A percentile compares a stretch with the other conserved stretches of the same genome.
Evolutionary conservation across 371 early-diverging fungal genomes (phyloP).

Genomic region (Mortierella sp.): DNA sequence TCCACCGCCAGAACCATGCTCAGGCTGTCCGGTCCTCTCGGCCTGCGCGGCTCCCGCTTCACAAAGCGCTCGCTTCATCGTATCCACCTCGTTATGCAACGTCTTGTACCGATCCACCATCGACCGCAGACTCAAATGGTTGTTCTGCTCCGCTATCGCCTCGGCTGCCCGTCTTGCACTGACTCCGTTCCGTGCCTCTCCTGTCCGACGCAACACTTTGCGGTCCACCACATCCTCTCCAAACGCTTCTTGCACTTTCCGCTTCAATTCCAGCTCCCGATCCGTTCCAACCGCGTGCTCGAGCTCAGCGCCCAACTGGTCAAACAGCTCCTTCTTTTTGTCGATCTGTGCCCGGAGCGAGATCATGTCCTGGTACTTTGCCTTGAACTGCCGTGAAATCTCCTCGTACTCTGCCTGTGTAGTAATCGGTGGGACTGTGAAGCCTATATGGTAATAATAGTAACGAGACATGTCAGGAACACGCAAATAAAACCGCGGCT

Average conservation of each 20-base stretch:
- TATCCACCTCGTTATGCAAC: conserved; percentile 43
- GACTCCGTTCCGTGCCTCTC: conserved; percentile 39
- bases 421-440: conserved; percentile 44
- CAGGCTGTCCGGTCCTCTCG: conserved; percentile 14
- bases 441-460: conserved; percentile 3
- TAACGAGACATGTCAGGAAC: background rate
- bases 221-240: conserved; percentile 49
- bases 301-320: conserved; percentile 32
- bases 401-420: conserved; percentile 47
- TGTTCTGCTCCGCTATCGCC: conserved; percentile 32
- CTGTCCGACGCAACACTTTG: conserved; percentile 36
- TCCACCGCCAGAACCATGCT: conserved; percentile 15
- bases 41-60: conserved; percentile 40
- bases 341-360: conserved; percentile 29
- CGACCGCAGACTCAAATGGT: conserved; percentile 34
- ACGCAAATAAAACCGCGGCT: background rate
- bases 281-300: conserved; percentile 46
- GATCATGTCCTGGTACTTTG: conserved; percentile 46
- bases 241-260: conserved; percentile 47
- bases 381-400: conserved; percentile 32
- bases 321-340: conserved; percentile 38
- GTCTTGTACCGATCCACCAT: conserved; percentile 53
- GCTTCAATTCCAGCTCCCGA: conserved; percentile 44
- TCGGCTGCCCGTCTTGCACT: conserved; percentile 26
- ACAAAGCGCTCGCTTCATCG: conserved; percentile 53